Evolutionary conservation across 345 rosid genomes (phyloP).

Genomic region (Syzygium aromaticum): DNA sequence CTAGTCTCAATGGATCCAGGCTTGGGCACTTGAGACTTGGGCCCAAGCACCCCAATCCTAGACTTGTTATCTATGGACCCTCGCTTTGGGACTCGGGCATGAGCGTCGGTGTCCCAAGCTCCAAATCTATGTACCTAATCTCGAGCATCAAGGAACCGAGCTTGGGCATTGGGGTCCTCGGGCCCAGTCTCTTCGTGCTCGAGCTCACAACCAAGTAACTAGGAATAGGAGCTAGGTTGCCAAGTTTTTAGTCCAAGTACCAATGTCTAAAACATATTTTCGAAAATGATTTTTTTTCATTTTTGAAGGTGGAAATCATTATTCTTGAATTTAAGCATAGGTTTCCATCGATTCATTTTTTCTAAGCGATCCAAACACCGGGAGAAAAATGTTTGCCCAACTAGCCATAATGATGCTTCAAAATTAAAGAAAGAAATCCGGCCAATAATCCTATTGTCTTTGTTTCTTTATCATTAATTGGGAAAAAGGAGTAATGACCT

Average conservation of each 20-base stretch:
- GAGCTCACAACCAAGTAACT: background rate
- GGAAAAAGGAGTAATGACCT: background rate
- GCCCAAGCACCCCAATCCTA: rapidly evolving
- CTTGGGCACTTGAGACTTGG: background rate
- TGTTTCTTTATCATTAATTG: rapidly evolving
- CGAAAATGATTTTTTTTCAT: background rate
- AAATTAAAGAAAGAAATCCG: background rate
- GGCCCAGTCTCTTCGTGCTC: background rate
- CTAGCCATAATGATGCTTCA: background rate
- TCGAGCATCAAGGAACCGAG: background rate
- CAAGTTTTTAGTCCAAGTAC: background rate
- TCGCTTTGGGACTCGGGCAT: background rate
- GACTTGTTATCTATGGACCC: background rate
- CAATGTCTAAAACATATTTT: background rate
- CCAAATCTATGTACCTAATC: background rate
- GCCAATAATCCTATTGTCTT: background rate
- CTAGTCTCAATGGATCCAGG: rapidly evolving
- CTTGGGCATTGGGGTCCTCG: rapidly evolving
- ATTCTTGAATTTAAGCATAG: background rate
- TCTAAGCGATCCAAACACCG: background rate
- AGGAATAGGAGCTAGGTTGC: background rate
- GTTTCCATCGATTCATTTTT: background rate
- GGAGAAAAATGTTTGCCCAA: background rate
- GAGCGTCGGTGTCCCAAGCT: rapidly evolving
- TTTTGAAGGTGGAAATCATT: background rate